These are phyloP conservation scores for Beauveria bassiana DNA, from an alignment of 2,329 filamentous ascomycete genomes.

Conservation along the genomic window DNA sequence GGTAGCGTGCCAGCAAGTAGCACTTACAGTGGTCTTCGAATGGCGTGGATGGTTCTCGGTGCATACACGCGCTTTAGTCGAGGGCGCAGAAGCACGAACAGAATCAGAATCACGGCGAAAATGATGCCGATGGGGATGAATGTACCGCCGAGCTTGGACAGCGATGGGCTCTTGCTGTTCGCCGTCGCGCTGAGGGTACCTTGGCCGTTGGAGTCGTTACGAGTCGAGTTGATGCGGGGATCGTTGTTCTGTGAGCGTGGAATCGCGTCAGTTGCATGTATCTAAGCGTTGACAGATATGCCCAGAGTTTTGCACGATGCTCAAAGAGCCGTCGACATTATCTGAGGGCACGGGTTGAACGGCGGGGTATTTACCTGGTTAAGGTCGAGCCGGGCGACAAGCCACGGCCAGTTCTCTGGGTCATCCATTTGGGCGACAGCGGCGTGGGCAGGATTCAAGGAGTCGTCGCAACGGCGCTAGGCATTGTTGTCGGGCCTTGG, in stretches of 20 bases:
- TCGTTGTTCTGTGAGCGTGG: conserved; percentile 17
- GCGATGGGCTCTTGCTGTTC: conserved; percentile 27
- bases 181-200: conserved; percentile 28
- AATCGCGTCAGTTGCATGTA: neutral
- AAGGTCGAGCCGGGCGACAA: conserved; percentile 5
- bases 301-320: neutral
- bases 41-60: conserved; percentile 40
- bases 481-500: neutral
- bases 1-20: neutral
- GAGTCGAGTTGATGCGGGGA: conserved; percentile 27
- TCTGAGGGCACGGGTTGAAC: neutral
- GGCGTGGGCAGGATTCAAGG: neutral
- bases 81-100: conserved; percentile 43
- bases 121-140: conserved; percentile 47
- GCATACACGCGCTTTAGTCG: conserved; percentile 45
- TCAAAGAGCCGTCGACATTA: neutral
- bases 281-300: neutral
- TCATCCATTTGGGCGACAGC: neutral
- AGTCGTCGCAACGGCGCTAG: neutral
- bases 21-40: conserved; percentile 37
- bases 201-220: conserved; percentile 23
- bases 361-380: neutral
- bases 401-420: conserved; percentile 6
- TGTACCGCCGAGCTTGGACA: conserved; percentile 37
- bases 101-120: conserved; percentile 38